Conservation (phyloP, 1,284 basidiomycete species). For the Lentinula novae-zelandiae region DNA sequence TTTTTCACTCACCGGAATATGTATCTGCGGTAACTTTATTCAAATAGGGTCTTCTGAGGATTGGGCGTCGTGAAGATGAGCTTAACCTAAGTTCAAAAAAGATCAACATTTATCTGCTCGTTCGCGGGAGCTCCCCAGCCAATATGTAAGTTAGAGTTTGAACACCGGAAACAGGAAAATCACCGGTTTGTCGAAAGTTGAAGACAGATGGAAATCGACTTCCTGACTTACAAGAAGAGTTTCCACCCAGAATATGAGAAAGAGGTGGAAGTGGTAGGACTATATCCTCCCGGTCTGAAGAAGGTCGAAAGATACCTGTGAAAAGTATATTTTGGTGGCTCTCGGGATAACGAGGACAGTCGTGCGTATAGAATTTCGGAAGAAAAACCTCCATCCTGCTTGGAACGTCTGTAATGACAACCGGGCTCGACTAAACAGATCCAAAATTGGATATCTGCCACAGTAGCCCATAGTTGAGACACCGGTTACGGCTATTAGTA, state of each 20-base stretch:
- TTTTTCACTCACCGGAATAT: not conserved
- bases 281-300: no score
- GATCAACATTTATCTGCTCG: not conserved
- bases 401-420: no score
- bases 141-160: not conserved
- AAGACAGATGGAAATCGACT: not conserved
- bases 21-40: not conserved
- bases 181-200: not conserved
- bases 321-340: no score
- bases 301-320: no score
- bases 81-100: slow-evolving; percentile 4
- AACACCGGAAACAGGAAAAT: not conserved
- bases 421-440: no score
- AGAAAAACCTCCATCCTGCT: no score
- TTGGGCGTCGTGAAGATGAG: not conserved
- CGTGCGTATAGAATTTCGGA: no score
- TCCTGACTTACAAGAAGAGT: not conserved
- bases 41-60: not conserved
- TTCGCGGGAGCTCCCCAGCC: slow-evolving; percentile 1
- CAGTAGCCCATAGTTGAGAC: no score
- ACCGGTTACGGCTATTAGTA: no score
- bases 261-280: not conserved
- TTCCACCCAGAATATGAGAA: not conserved
- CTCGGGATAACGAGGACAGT: no score
- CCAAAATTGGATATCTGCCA: no score